Conservation (phyloP, 345 rosid species). For the Odontarrhena argentea region DNA sequence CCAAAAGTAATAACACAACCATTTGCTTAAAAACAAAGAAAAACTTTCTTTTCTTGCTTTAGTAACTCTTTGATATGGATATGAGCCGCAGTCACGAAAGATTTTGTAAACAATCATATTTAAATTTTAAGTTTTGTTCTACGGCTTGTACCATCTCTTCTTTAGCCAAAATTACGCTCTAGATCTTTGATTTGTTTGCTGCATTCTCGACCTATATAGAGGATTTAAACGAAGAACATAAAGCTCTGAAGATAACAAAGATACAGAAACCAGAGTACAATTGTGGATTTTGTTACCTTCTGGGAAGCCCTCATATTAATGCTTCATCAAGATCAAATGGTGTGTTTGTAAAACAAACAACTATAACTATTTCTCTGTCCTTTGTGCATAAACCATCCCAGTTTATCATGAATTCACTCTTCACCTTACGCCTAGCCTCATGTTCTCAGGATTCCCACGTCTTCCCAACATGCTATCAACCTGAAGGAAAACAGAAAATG, state of each 20-base stretch:
- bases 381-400: slow-evolving; percentile 99
- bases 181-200: slow-evolving; percentile 72
- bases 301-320: slow-evolving; percentile 89
- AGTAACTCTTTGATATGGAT: slow-evolving; percentile 87
- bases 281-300: slow-evolving; percentile 53
- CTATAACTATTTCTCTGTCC: slow-evolving; percentile 88
- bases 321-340: slow-evolving; percentile 99
- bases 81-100: slow-evolving; percentile 92
- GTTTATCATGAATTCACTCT: slow-evolving; percentile 97
- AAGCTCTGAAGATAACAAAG: not conserved
- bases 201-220: slow-evolving; percentile 77
- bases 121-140: slow-evolving; percentile 17
- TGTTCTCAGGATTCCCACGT: slow-evolving; percentile 94
- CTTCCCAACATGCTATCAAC: slow-evolving; percentile 99
- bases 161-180: slow-evolving; percentile 78
- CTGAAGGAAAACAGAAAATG: slow-evolving; percentile 40
- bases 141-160: slow-evolving; percentile 76
- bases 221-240: not conserved
- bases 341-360: slow-evolving; percentile 89
- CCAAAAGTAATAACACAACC: not conserved
- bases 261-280: not conserved
- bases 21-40: slow-evolving; percentile 26
- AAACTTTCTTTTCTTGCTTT: slow-evolving; percentile 87
- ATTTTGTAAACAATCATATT: slow-evolving; percentile 51
- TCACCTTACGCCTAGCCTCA: slow-evolving; percentile 99